Base-by-base conservation (phyloP, 768 basidiomycete genomes). In the Rhodosporidiobolus sp. region DNA sequence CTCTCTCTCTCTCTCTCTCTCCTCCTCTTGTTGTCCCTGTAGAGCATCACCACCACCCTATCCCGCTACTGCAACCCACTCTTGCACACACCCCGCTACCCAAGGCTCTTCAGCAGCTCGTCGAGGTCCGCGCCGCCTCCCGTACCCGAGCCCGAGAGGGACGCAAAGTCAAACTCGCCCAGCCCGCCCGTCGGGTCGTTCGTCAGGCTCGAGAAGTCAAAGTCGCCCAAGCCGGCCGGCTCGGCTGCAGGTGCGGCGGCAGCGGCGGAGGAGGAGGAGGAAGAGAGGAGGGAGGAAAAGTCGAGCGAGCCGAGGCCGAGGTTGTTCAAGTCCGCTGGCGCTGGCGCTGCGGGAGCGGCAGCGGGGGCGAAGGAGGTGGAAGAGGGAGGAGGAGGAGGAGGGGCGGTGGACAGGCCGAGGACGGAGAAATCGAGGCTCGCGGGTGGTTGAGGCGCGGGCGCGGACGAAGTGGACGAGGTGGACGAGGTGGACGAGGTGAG, bases 41-140 rank as follows among this genome's bases (percentile, higher is more conserved):
- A n/a, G n/a, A n/a, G n/a, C n/a, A n/a, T n/a, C n/a, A n/a, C n/a
- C n/a, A n/a, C n/a, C 38, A 7, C 38, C 7, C 38, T 43, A 7
- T 14, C 8, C 38, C 38, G 38, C 38, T 14, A 7, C 38, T 43
- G 7, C 38, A 7, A 43, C 38, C 38, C 38, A 43, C 38, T 43
- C 38, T 14, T 43, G 8, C 7, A 43, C 8, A 7, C 8, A 7
- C 38, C 14, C 38, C 38, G 7, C 14, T 14, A 43, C n/a, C 64
- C 55, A 43, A 46, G 32, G 32, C 30, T 56, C 67, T 57, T 58
- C 12, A 69, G 30, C 61, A 69, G 30, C 46, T 55, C 68, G 19
- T 69, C 54, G 8, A 69, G 26, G 7, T 63, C 17, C 34, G 34
- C 61, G 38, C 46, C 48, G 10, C 43, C 28, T 30, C 49, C 62